Evolutionary conservation across 2,329 filamentous ascomycete species (phyloP).

Genomic region (Exophiala spinifera): DNA sequence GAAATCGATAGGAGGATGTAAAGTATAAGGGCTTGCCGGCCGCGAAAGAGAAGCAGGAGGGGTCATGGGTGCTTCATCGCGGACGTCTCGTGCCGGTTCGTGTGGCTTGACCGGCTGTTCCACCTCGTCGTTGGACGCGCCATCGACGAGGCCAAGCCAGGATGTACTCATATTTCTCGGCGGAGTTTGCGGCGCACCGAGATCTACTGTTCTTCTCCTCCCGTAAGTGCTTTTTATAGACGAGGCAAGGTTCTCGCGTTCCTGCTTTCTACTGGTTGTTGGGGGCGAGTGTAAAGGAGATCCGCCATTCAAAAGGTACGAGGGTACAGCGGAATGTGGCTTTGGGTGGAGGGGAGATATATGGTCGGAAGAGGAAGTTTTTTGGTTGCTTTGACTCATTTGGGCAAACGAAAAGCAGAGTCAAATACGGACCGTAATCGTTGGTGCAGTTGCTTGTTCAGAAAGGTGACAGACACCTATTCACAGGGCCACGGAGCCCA

Average conservation of each 20-base stretch:
- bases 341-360: constrained; percentile 34
- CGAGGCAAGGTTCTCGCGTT: constrained; percentile 56
- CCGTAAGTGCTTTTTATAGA: constrained; percentile 59
- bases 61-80: constrained; percentile 51
- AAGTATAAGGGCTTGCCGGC: constrained; percentile 49
- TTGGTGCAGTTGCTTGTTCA: no score
- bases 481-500: no score
- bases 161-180: constrained; percentile 11
- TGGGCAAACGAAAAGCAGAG: not conserved
- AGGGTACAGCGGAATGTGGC: constrained; percentile 53
- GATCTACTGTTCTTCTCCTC: constrained; percentile 45
- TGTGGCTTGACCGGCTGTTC: constrained; percentile 33
- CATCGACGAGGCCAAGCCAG: constrained; percentile 24
- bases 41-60: constrained; percentile 52
- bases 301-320: constrained; percentile 56
- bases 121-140: constrained; percentile 9
- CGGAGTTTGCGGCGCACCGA: constrained; percentile 32
- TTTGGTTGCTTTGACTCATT: constrained; percentile 21
- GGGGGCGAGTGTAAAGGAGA: constrained; percentile 46
- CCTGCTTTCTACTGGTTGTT: constrained; percentile 48
- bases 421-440: no score
- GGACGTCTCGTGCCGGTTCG: constrained; percentile 52
- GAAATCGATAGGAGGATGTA: constrained; percentile 51
- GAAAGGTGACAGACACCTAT: no score
- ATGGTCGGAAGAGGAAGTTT: constrained; percentile 11